Evolutionary conservation across 805 yeast genomes (phyloP).

Genomic region (Ogataea saltuana): DNA sequence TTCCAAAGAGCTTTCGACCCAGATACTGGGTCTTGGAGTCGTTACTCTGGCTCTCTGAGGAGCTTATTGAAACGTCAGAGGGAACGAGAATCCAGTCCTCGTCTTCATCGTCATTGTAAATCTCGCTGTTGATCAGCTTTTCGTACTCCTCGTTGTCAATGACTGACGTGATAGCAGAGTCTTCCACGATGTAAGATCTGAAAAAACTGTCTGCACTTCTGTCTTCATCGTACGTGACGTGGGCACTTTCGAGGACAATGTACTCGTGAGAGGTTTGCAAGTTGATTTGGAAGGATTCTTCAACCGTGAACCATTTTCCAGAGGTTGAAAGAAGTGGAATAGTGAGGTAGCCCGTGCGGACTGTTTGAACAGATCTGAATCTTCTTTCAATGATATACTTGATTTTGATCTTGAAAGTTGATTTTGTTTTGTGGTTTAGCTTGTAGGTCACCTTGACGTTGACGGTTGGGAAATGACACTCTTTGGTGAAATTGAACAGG

Average conservation of each 20-base stretch:
- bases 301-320: conserved; percentile 29
- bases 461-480: conserved; percentile 28
- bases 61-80: conserved; percentile 14
- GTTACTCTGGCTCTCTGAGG: conserved; percentile 17
- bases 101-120: conserved; percentile 28
- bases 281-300: conserved; percentile 25
- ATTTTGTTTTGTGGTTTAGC: conserved; percentile 24
- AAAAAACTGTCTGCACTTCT: conserved; percentile 14
- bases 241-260: conserved; percentile 24
- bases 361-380: conserved; percentile 29
- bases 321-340: conserved; percentile 33
- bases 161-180: conserved; percentile 24
- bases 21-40: not conserved
- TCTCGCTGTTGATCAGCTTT: conserved; percentile 25
- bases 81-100: conserved; percentile 33
- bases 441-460: conserved; percentile 30
- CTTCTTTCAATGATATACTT: conserved; percentile 38
- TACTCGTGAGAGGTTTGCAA: conserved; percentile 22
- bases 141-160: conserved; percentile 33
- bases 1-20: not conserved
- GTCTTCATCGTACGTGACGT: conserved; percentile 23
- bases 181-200: conserved; percentile 24
- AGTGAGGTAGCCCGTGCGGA: conserved; percentile 34
- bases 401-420: conserved; percentile 35
- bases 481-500: conserved; percentile 35